Base-by-base conservation (phyloP, 2,329 filamentous ascomycete species). In the Monosporascus sp. region DNA sequence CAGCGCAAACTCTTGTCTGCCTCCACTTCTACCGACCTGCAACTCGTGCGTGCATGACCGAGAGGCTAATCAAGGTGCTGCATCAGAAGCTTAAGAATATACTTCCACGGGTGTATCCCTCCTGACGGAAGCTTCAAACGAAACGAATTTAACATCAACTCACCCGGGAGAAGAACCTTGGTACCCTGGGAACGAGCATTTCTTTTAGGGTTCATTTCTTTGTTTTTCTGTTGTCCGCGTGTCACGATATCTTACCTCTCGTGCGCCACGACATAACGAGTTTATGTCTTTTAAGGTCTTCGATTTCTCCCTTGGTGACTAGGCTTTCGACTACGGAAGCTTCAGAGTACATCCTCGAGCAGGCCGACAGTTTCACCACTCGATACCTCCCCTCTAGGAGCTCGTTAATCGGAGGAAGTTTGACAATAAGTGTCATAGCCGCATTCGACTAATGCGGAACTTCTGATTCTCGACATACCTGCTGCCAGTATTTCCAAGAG, bases 231-330 rank as follows among this genome's bases (percentile, higher is more conserved):
- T 26, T 46, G 17, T 31, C 26, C 2, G 26, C 43, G 43, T n/a
- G 22, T 27, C 24, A 46, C 43, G 43, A 27, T 50, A 38, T 50
- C 46, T 52, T 54, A 45, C 19, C 44, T 51, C 38, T 52, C 53
- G 41, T 52, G 31, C 41, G 38, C 45, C 40, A 57, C 53, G 54
- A 47, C 59, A 52, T 51, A 49, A 52, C 47, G 49, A 60, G 48
- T 48, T 46, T 44, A 51, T 51, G 37, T 50, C 49, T 24, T 17
- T 50, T 41, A 48, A 51, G 24, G 38, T 44, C 22, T 19, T 48
- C 37, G 41, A 40, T 48, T 53, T 34, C 31, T 31, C 43, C 24
- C 6, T n/a, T n/a, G 2, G 24, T 22, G 17, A 46, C 24, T 8
- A 22, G 43, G 3, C 9, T 46, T 46, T 46, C 43, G 43, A 27